Percentiles rank a stretch among this genome's conserved stretches.
Conservation (phyloP, 805 yeast species). For the Blastobotrys attinorum region DNA sequence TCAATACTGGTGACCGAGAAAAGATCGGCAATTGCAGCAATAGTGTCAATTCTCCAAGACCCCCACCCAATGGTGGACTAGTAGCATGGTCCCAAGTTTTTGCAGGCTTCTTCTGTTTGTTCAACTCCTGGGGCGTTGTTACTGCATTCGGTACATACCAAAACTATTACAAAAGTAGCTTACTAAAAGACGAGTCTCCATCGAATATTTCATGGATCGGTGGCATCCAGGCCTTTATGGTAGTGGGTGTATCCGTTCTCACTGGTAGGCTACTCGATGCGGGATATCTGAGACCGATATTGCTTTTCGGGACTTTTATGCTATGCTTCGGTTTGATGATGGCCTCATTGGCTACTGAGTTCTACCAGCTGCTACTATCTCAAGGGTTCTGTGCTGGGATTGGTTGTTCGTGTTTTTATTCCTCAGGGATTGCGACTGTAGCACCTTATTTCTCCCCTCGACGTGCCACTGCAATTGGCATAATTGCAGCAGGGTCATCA, state of each 20-base stretch:
- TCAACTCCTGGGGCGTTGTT: constrained; percentile 19
- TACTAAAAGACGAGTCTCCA: constrained; percentile 22
- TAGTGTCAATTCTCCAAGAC: no score
- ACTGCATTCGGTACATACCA: constrained; percentile 25
- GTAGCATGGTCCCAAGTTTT: constrained; percentile 11
- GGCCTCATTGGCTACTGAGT: constrained; percentile 30
- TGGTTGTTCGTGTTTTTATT: constrained; percentile 38
- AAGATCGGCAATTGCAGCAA: no score
- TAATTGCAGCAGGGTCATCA: constrained; percentile 43
- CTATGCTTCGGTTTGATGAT: constrained; percentile 27
- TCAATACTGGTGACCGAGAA: no score
- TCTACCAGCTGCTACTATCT: constrained; percentile 44
- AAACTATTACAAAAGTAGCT: constrained; percentile 20
- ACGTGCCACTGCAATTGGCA: constrained; percentile 38
- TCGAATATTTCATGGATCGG: constrained; percentile 30
- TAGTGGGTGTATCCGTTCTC: constrained; percentile 22
- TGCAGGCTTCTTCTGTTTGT: constrained; percentile 14
- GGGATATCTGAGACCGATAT: constrained; percentile 17
- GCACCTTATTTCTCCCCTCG: constrained; percentile 37
- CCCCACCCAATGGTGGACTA: constrained; percentile 16
- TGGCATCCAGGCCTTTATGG: constrained; percentile 25
- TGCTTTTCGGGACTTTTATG: constrained; percentile 21
- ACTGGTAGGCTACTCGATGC: constrained; percentile 26
- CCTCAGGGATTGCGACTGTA: constrained; percentile 38
- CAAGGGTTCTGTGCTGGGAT: constrained; percentile 43